Evolutionary conservation across 495 filamentous ascomycete species (phyloP).

Genomic region (Massariosphaeria phaeospora): DNA sequence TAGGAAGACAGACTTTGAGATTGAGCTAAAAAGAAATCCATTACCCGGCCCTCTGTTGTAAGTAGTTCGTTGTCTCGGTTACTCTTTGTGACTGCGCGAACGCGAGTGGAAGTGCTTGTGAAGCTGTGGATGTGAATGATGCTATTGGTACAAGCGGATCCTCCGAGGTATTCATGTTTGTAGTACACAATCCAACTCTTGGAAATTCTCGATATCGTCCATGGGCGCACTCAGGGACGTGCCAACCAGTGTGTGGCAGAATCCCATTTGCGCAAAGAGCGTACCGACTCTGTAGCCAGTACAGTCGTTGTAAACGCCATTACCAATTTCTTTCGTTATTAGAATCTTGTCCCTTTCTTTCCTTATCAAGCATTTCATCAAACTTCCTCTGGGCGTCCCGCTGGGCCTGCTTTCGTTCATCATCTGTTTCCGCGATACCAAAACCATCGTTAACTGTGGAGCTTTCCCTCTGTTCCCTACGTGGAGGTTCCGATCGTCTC

Average conservation of each 20-base stretch:
- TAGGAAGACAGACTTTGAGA: too few relatives aligned
- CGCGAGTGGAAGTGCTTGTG: too few relatives aligned
- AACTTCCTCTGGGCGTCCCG: conserved; percentile 51
- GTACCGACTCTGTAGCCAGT: neutral
- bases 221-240: too few relatives aligned
- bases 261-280: neutral
- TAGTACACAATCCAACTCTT: too few relatives aligned
- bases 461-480: conserved; percentile 6
- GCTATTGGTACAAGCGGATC: too few relatives aligned
- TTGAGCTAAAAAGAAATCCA: too few relatives aligned
- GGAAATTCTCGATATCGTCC: too few relatives aligned
- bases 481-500: neutral
- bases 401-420: conserved; percentile 42
- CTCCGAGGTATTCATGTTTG: too few relatives aligned
- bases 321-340: conserved; percentile 21
- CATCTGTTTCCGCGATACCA: conserved; percentile 39
- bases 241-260: conserved; percentile 1
- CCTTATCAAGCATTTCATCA: conserved; percentile 48
- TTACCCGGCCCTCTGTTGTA: too few relatives aligned
- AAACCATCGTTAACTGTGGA: conserved; percentile 39
- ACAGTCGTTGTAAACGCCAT: neutral
- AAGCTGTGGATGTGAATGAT: too few relatives aligned
- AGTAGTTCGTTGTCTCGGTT: too few relatives aligned
- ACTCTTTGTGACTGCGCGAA: too few relatives aligned
- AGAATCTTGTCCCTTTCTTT: conserved; percentile 35